Base-by-base conservation (phyloP, 2,329 filamentous ascomycete genomes). In the Sclerotiophoma versabilis region DNA sequence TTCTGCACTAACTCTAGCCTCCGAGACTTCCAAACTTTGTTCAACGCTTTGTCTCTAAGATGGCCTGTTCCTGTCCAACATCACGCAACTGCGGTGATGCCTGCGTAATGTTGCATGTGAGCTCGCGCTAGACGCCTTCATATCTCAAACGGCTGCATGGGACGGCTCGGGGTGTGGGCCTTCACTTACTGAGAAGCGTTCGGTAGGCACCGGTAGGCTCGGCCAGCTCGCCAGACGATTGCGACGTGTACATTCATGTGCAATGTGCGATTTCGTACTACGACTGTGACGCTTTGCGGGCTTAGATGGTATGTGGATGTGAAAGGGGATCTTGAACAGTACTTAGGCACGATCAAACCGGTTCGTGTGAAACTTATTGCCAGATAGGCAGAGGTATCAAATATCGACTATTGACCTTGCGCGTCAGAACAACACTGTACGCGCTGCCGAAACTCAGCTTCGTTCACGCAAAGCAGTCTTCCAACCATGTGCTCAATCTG, bases 111-210 rank as follows among this genome's bases (percentile, higher is more conserved):
- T 41, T 51, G 49, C 54, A 52, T 45, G 33, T 46, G 29, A 29
- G 43, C 43, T 49, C 27, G 26, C 54, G 34, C 49, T 57, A 57
- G n/a, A 39, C n/a, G 30, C 34, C 22, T 36, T 27, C 14, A 20
- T 14, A 48, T 39, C 26, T 20, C 42, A 38, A 52, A 52, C 53
- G 48, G 47, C 47, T 47, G 53, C 47, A 56, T 51, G 42, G 47
- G 48, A 48, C 48, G 48, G 43, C 44, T 57, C 48, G 43, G 48
- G 39, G 48, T 43, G 53, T 51, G 47, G 48, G 30, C 27, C 25
- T 46, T 49, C 34, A 41, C 33, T 36, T 38, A 43, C 19, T 33
- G 34, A 45, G 33, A 32, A 39, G 39, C 45, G 45, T 39, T 54
- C 51, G 46, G 51, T 45, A 23, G 51, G 11, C 39, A 38, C 51